Evolutionary conservation across 129 eudicot genomes (phyloP).

Genomic region (Lactuca sativa): DNA sequence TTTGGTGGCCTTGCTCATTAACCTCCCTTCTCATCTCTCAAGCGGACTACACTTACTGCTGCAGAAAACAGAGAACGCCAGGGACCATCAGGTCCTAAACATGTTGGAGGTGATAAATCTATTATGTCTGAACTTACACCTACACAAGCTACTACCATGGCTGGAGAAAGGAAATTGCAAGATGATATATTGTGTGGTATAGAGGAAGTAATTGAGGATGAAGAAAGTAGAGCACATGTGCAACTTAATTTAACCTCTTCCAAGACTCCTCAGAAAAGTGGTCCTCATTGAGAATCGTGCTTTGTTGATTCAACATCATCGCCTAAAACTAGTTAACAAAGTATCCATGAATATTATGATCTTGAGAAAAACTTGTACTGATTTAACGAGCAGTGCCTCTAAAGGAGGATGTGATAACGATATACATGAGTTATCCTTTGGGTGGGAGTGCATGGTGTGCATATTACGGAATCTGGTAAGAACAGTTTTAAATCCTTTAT

Average conservation of each 20-base stretch:
- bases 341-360: conserved; percentile 10
- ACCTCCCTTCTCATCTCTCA: conserved; percentile 67
- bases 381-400: conserved; percentile 34
- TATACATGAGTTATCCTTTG: background rate
- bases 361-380: conserved; percentile 7
- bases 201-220: conserved; percentile 46
- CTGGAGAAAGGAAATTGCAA: conserved; percentile 90
- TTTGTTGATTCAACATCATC: conserved; percentile 41
- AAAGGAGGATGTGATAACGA: conserved; percentile 17
- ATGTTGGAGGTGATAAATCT: conserved; percentile 81
- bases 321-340: background rate
- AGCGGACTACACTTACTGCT: conserved; percentile 55
- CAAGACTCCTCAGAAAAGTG: conserved; percentile 41
- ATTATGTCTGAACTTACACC: conserved; percentile 75
- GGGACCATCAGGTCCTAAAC: conserved; percentile 73
- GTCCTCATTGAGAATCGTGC: conserved; percentile 19
- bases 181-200: conserved; percentile 92
- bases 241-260: background rate
- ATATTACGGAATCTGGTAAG: conserved; percentile 80
- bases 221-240: conserved; percentile 17
- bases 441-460: conserved; percentile 77
- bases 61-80: conserved; percentile 67
- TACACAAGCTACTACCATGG: conserved; percentile 96
- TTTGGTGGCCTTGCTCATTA: conserved; percentile 67
- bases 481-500: background rate